A percentile compares a stretch with the other conserved stretches of the same genome.
These are phyloP conservation scores for Pharnaceum exiguum DNA, from an alignment of 148 eudicot species.

Conservation along the genomic window DNA sequence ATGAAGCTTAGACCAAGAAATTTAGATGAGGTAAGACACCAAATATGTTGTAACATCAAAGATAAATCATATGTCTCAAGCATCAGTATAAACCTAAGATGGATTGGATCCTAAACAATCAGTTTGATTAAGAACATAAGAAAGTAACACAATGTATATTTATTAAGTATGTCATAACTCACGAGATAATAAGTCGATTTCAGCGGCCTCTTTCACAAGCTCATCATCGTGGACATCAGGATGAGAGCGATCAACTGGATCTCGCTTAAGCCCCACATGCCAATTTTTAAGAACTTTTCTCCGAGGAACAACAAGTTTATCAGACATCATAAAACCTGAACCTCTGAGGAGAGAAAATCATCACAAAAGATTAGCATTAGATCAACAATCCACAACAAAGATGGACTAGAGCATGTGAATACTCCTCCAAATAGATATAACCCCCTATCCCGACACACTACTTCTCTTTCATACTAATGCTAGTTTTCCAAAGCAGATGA, in stretches of 20 bases:
- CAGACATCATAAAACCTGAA: constrained; percentile 95
- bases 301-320: constrained; percentile 85
- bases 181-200: constrained; percentile 46
- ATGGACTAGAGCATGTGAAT: background rate
- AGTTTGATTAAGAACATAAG: background rate
- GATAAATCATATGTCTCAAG: too few relatives aligned
- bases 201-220: constrained; percentile 68
- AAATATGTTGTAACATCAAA: too few relatives aligned
- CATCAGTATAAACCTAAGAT: too few relatives aligned
- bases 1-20: too few relatives aligned
- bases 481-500: too few relatives aligned
- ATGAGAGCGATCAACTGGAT: constrained; percentile 94
- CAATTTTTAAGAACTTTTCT: constrained; percentile 80
- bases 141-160: background rate
- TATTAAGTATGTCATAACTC: constrained; percentile 26
- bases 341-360: constrained; percentile 41
- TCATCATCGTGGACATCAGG: constrained; percentile 89
- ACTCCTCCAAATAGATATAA: background rate
- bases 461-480: too few relatives aligned
- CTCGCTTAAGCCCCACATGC: constrained; percentile 70
- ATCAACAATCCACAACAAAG: background rate
- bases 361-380: background rate
- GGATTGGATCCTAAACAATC: too few relatives aligned
- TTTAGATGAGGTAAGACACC: too few relatives aligned
- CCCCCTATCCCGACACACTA: too few relatives aligned